Conservation (phyloP, 768 basidiomycete genomes). For the Mycena galopus region DNA sequence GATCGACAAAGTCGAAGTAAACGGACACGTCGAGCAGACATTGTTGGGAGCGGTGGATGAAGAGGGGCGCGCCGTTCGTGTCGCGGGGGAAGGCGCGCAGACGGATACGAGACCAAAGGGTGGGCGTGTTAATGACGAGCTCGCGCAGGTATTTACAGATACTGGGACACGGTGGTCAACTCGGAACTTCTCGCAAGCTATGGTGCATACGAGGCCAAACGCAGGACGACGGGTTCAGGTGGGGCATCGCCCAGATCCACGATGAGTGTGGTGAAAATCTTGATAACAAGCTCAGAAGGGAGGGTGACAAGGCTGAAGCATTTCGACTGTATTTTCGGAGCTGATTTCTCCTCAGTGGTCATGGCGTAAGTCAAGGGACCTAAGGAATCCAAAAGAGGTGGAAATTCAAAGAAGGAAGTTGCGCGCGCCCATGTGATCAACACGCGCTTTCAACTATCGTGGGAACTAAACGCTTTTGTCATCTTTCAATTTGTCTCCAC, state of each 20-base stretch:
- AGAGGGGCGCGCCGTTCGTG: conserved; percentile 29
- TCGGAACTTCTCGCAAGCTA: not conserved
- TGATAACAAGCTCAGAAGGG: conserved; percentile 30
- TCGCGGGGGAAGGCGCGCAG: conserved; percentile 24
- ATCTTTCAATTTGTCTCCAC: not conserved
- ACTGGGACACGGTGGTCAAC: conserved; percentile 36
- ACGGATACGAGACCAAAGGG: conserved; percentile 46
- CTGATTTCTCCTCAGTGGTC: no score
- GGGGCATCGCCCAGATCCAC: conserved; percentile 1
- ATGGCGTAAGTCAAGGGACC: not conserved
- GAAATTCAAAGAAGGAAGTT: not conserved
- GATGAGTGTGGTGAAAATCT: conserved; percentile 23
- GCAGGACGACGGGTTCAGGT: conserved; percentile 11
- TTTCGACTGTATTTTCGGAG: no score
- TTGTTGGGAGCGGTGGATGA: conserved; percentile 45
- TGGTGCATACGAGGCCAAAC: conserved; percentile 13
- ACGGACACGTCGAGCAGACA: conserved; percentile 40
- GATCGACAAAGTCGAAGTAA: conserved; percentile 15
- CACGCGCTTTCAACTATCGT: no score
- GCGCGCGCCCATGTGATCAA: not conserved
- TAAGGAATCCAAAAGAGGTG: not conserved
- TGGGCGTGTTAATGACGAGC: conserved; percentile 41
- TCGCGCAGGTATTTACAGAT: conserved; percentile 47
- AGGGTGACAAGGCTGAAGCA: conserved; percentile 16
- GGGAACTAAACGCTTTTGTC: not conserved